phyloP scores from a whole-genome alignment of 2,329 filamentous ascomycete genomes.

The Ceratocystis variospora region DNA sequence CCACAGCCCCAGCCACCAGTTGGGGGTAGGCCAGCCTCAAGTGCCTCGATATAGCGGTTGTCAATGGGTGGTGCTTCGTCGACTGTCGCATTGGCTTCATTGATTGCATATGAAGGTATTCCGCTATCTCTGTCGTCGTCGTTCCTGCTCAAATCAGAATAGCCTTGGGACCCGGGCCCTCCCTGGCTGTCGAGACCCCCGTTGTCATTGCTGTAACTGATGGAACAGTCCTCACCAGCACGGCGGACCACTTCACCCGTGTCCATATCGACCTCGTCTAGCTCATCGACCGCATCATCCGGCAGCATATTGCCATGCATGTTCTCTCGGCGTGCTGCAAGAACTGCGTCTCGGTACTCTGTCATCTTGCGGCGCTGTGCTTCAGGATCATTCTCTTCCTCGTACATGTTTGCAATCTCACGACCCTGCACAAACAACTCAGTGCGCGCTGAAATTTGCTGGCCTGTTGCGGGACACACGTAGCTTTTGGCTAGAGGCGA shows the following conservation, averaged over 20 bases:
- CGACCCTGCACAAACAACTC: slow-evolving; percentile 70
- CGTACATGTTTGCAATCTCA: slow-evolving; percentile 92
- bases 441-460: slow-evolving; percentile 64
- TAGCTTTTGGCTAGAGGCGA: slow-evolving; percentile 86
- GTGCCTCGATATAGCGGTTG: slow-evolving; percentile 67
- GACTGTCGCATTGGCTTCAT: slow-evolving; percentile 5
- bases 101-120: neutral
- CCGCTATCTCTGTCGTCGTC: neutral
- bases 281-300: slow-evolving; percentile 22
- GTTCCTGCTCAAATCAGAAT: neutral
- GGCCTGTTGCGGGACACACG: slow-evolving; percentile 49
- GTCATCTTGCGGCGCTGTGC: slow-evolving; percentile 75
- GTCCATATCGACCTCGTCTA: slow-evolving; percentile 29
- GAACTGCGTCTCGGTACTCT: slow-evolving; percentile 31
- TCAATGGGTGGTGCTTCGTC: slow-evolving; percentile 42
- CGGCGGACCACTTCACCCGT: slow-evolving; percentile 17
- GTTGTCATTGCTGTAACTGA: neutral
- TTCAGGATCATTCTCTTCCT: slow-evolving; percentile 89
- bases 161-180: neutral
- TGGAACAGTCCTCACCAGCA: neutral
- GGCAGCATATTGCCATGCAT: slow-evolving; percentile 21
- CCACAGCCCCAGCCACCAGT: slow-evolving; percentile 96
- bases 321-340: slow-evolving; percentile 22
- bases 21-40: slow-evolving; percentile 84
- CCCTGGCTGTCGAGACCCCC: neutral